A percentile compares a stretch with the other conserved stretches of the same genome.
Conservation (phyloP, 2,329 filamentous ascomycete genomes). For the Arthrobotrys sinensis region DNA sequence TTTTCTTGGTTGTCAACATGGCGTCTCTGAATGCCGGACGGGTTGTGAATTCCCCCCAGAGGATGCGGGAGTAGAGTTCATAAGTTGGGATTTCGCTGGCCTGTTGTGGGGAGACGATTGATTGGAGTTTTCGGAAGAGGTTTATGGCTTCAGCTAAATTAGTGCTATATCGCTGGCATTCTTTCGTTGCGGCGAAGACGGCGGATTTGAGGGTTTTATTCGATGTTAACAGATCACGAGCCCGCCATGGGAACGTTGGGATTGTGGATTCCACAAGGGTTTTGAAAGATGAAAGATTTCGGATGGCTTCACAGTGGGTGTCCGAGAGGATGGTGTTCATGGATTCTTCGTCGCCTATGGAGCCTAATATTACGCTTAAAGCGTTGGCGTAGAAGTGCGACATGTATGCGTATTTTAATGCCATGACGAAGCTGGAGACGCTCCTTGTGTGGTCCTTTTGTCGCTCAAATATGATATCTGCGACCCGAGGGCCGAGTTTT, state of each 20-base stretch:
- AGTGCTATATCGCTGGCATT: slow-evolving; percentile 61
- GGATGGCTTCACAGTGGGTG: slow-evolving; percentile 78
- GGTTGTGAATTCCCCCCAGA: slow-evolving; percentile 54
- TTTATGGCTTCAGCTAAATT: slow-evolving; percentile 62
- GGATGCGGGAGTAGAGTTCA: slow-evolving; percentile 53
- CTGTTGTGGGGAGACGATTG: slow-evolving; percentile 38
- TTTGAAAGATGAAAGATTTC: slow-evolving; percentile 78
- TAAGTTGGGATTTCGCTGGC: slow-evolving; percentile 51
- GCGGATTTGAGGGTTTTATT: slow-evolving; percentile 72
- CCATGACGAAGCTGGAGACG: slow-evolving; percentile 63
- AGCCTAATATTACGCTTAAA: slow-evolving; percentile 76
- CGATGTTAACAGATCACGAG: slow-evolving; percentile 73
- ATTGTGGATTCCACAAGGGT: slow-evolving; percentile 46
- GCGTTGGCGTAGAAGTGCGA: slow-evolving; percentile 87
- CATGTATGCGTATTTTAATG: slow-evolving; percentile 82
- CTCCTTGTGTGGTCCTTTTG: slow-evolving; percentile 84
- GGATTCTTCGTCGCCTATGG: slow-evolving; percentile 65
- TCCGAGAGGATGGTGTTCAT: slow-evolving; percentile 69
- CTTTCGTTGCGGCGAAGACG: slow-evolving; percentile 48
- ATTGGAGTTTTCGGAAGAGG: slow-evolving; percentile 55
- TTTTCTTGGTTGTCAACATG: slow-evolving; percentile 50
- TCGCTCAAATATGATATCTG: slow-evolving; percentile 77
- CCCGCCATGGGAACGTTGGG: slow-evolving; percentile 45
- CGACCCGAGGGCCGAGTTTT: slow-evolving; percentile 76
- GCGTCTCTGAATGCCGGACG: slow-evolving; percentile 58